Conservation (phyloP, 2,329 filamentous ascomycete species). For the Exutisphaerella laricina region DNA sequence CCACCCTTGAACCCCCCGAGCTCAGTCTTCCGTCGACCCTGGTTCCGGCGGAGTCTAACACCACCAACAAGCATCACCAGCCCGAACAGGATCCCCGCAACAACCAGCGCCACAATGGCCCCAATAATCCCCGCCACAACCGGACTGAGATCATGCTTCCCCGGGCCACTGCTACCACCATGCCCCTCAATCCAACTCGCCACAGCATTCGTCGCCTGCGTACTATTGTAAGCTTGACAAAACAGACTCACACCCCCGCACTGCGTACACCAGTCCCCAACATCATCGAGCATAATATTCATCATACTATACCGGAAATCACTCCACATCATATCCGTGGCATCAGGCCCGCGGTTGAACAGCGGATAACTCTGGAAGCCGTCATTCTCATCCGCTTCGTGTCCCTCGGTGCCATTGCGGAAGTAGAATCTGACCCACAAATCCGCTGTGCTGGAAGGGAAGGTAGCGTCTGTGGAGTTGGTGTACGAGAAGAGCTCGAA, state of each 20-base stretch:
- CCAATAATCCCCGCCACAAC: constrained; percentile 53
- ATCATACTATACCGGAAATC: constrained; percentile 47
- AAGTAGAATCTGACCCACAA: constrained; percentile 53
- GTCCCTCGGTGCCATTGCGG: constrained; percentile 49
- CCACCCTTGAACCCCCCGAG: constrained; percentile 54
- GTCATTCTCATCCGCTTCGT: constrained; percentile 6
- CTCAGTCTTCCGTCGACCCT: constrained; percentile 20
- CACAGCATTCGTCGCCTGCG: not conserved
- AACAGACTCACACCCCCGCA: constrained; percentile 43
- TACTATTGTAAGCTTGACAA: constrained; percentile 39
- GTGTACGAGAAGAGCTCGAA: constrained; percentile 49
- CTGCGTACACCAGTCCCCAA: constrained; percentile 48
- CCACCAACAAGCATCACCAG: constrained; percentile 43
- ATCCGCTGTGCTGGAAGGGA: constrained; percentile 39
- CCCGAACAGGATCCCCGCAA: constrained; percentile 40
- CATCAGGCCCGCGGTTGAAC: constrained; percentile 45
- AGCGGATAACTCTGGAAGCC: constrained; percentile 43
- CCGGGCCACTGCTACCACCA: not conserved
- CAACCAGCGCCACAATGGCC: constrained; percentile 47
- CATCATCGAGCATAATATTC: constrained; percentile 39
- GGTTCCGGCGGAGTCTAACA: constrained; percentile 40
- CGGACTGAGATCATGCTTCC: constrained; percentile 25
- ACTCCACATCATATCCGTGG: constrained; percentile 44
- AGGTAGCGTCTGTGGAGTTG: constrained; percentile 15
- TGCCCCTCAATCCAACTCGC: not conserved